A percentile compares a stretch with the other conserved stretches of the same genome.
Conservation (phyloP, 345 rosid species). For the Eucalyptus sp. region DNA sequence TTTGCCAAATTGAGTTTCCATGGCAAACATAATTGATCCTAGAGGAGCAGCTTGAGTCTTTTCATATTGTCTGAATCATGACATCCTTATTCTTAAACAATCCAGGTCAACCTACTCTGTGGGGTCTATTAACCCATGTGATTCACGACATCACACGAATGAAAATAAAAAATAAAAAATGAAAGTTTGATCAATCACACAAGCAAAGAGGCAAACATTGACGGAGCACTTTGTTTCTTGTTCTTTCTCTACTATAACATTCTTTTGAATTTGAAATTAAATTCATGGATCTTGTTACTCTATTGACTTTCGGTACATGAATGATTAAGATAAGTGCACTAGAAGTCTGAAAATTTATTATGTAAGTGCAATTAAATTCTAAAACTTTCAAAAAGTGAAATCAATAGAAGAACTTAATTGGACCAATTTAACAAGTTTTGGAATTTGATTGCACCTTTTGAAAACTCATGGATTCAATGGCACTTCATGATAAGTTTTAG, state of each 20-base stretch:
- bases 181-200: neutral
- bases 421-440: too few species aligned
- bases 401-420: accelerated
- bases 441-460: accelerated
- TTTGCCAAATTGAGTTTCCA: too few species aligned
- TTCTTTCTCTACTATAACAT: too few species aligned
- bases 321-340: neutral
- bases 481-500: too few species aligned
- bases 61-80: neutral
- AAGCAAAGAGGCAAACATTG: too few species aligned
- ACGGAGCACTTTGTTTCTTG: too few species aligned
- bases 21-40: too few species aligned
- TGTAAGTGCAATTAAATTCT: neutral
- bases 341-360: too few species aligned
- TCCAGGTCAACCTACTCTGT: neutral
- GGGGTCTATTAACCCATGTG: neutral
- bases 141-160: neutral
- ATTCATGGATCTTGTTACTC: neutral
- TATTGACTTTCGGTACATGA: neutral
- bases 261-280: too few species aligned
- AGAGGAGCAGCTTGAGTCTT: too few species aligned
- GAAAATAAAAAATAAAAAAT: neutral
- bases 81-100: neutral
- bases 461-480: neutral
- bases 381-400: neutral